Conservation (phyloP, 2,329 filamentous ascomycete genomes). For the Lasiodiplodia gonubiensis region DNA sequence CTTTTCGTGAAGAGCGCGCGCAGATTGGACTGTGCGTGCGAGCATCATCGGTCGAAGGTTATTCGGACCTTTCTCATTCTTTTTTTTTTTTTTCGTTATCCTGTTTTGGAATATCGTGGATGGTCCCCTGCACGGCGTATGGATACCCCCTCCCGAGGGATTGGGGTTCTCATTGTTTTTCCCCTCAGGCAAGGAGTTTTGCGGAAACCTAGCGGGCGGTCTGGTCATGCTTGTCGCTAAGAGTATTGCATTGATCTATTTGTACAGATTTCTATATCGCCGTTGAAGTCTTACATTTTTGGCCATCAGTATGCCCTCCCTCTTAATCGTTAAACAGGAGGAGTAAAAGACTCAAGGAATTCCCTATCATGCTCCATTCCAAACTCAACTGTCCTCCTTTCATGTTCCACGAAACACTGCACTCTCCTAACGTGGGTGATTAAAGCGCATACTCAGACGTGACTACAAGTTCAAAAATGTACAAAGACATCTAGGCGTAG, state of each 20-base stretch:
- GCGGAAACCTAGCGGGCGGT: constrained; percentile 7
- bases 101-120: constrained; percentile 15
- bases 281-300: constrained; percentile 31
- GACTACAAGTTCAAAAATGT: background rate
- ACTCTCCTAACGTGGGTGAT: background rate
- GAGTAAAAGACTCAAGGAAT: background rate
- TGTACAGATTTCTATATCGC: constrained; percentile 38
- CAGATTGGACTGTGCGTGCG: constrained; percentile 30
- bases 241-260: constrained; percentile 29
- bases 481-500: background rate
- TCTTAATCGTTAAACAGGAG: background rate
- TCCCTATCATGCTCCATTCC: background rate
- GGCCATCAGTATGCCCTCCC: background rate
- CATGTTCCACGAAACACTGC: background rate
- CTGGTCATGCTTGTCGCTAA: constrained; percentile 2
- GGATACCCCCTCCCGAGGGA: constrained; percentile 17
- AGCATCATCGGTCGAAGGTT: background rate
- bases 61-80: constrained; percentile 33
- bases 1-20: constrained; percentile 42
- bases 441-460: background rate
- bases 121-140: constrained; percentile 18
- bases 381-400: background rate
- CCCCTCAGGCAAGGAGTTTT: constrained; percentile 9
- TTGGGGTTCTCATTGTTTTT: background rate
- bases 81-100: constrained; percentile 33